Conservation (phyloP, 768 basidiomycete species). For the Tricholoma flavovirens region DNA sequence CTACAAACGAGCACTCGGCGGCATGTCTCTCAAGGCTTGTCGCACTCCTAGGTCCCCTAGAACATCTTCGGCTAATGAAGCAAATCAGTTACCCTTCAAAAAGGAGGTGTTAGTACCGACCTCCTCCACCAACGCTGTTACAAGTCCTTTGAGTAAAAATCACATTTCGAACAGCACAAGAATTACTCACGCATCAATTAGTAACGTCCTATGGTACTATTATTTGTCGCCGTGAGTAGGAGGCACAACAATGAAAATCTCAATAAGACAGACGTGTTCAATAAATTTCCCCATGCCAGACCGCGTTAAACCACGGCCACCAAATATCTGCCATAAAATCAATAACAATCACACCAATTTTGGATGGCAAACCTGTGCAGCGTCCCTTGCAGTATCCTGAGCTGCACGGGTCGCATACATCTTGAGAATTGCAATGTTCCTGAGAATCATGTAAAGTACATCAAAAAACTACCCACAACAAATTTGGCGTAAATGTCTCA, state of each 20-base stretch:
- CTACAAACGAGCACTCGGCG: constrained; percentile 48
- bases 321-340: constrained; percentile 69
- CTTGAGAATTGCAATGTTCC: constrained; percentile 69
- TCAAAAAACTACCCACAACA: not conserved
- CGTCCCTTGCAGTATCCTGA: constrained; percentile 57
- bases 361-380: constrained; percentile 25
- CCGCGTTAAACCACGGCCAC: constrained; percentile 81
- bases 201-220: constrained; percentile 44
- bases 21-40: constrained; percentile 68
- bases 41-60: constrained; percentile 70
- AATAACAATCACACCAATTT: not conserved
- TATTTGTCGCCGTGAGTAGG: not conserved
- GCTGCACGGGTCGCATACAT: constrained; percentile 55
- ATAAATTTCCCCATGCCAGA: constrained; percentile 75
- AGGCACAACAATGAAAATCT: not conserved
- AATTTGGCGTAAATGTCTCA: constrained; percentile 21
- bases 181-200: constrained; percentile 47
- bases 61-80: constrained; percentile 52
- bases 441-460: constrained; percentile 11
- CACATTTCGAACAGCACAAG: not conserved
- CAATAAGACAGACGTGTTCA: constrained; percentile 50
- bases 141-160: not conserved
- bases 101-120: constrained; percentile 4
- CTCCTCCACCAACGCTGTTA: constrained; percentile 13
- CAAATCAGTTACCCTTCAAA: not conserved